Percentiles rank a stretch among this genome's conserved stretches.
Conservation (phyloP, 257 asterid species). For the Solanum ossicruentum region DNA sequence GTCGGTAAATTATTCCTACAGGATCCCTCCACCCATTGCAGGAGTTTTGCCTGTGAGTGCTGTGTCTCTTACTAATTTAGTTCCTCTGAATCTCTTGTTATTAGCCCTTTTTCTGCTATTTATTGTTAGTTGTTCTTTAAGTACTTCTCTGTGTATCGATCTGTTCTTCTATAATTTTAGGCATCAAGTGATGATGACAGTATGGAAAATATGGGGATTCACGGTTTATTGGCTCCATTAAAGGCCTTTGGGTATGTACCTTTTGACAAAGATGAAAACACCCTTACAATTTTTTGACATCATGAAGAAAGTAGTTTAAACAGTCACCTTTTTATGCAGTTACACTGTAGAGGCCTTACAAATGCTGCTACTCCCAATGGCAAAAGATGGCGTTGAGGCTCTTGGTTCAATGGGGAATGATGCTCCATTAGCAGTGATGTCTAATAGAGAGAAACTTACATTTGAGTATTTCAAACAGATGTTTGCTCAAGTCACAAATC, state of each 20-base stretch:
- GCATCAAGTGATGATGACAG: conserved; percentile 56
- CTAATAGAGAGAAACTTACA: conserved; percentile 83
- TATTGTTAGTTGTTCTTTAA: background rate
- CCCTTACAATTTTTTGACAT: background rate
- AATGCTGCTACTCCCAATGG: conserved; percentile 96
- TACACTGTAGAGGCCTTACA: conserved; percentile 87
- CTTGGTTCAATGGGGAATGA: conserved; percentile 99
- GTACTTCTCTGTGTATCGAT: background rate
- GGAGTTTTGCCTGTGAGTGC: conserved; percentile 73
- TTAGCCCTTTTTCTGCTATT: conserved; percentile 1
- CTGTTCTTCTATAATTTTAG: conserved; percentile 23
- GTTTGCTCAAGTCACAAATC: conserved; percentile 99
- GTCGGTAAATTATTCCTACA: conserved; percentile 60
- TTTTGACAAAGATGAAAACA: background rate
- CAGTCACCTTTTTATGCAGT: conserved; percentile 28
- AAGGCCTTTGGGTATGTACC: conserved; percentile 91
- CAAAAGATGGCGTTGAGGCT: conserved; percentile 90
- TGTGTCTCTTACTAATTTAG: background rate
- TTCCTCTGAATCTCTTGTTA: background rate
- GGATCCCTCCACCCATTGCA: conserved; percentile 58
- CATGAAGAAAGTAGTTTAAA: background rate
- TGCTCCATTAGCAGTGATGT: conserved; percentile 98
- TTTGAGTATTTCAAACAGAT: conserved; percentile 96
- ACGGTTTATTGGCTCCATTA: conserved; percentile 78
- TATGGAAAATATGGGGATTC: conserved; percentile 88